A percentile compares a stretch with the other conserved stretches of the same genome.
Evolutionary conservation across 805 yeast genomes (phyloP).

Genomic region (Blastobotrys robertii): DNA sequence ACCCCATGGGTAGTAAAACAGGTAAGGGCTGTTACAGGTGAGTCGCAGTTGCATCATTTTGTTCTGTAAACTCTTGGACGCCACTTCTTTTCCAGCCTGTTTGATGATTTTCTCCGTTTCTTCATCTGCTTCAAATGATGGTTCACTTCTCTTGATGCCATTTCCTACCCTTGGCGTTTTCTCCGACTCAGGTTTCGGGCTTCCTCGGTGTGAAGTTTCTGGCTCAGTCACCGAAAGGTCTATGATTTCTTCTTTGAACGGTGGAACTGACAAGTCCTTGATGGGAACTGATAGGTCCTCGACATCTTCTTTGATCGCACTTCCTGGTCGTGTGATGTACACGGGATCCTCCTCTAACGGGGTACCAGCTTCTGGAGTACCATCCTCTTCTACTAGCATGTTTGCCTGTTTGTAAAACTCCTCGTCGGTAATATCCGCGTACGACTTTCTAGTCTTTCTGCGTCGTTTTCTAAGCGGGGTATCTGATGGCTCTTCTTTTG

Average conservation of each 20-base stretch:
- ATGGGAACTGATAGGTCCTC: neutral
- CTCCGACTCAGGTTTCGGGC: conserved; percentile 13
- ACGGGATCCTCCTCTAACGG: too few species aligned
- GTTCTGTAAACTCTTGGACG: conserved; percentile 50
- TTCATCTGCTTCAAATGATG: conserved; percentile 1
- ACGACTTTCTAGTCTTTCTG: conserved; percentile 1
- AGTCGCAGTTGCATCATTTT: conserved; percentile 76
- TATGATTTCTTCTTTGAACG: neutral
- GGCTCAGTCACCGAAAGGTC: neutral
- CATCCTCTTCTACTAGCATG: too few species aligned
- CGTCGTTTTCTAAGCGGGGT: neutral
- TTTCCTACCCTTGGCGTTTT: conserved; percentile 23
- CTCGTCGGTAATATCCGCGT: neutral
- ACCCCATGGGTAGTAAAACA: conserved; percentile 71
- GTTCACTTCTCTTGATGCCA: too few species aligned
- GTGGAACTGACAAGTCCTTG: neutral
- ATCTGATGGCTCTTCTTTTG: neutral
- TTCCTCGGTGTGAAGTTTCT: neutral
- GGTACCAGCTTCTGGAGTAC: too few species aligned
- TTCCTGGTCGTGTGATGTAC: too few species aligned
- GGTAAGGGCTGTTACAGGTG: conserved; percentile 77
- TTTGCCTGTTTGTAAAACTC: neutral
- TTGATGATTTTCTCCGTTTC: conserved; percentile 14
- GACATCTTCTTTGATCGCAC: conserved; percentile 3
- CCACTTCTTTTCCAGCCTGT: conserved; percentile 32